Evolutionary conservation across 345 rosid species (phyloP), one percentile per base, ranked within the genome.

Genomic region (Lepidium africanum): DNA sequence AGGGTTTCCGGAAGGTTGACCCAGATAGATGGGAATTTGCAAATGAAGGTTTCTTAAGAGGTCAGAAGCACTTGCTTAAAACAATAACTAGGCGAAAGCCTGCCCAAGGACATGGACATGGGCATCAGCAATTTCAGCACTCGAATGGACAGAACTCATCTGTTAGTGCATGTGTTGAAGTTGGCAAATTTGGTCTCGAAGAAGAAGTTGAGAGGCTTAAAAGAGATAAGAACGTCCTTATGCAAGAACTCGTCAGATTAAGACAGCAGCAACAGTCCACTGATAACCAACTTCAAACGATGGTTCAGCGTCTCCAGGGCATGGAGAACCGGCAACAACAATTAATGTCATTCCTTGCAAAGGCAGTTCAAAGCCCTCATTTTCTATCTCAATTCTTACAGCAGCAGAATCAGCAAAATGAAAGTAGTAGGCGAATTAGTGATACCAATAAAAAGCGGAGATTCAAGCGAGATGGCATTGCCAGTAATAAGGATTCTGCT

Each of bases 301-400:
- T 86, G 97, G 91, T 83, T 58, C 92, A 94, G 77, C 89, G 90
- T 50, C 93, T 94, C 74, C 99, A 89, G 52, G 96, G 93, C 39
- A 94, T 94, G 99, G 99, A 94, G 82, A 92, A 87, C 78, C 86
- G 97, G 58, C 99, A 91, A 75, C 99, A 94, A 68, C 97, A 94
- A 74, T 72, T 94, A 88, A 94, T 94, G 96, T 86, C 97, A 16
- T 94, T 94, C 78, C 81, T 94, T 46, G 96, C 96, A 7, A 94
- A 91, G 82, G 99, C 97, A 62, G 87, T 91, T 47, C 96, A 89
- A 78, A 91, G 90, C 76, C 99, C 97, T 41, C 86, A 87, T 64
- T 94, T 94, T 79, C 81, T 94, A 55, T 86, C 96, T 21, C 99
- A 94, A 71, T 91, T 94, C 84, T 88, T 91, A 49, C 96, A 91